These are phyloP conservation scores for Nematocida parisii DNA, from an alignment of 371 early-diverging fungal genomes.

Conservation along the genomic window DNA sequence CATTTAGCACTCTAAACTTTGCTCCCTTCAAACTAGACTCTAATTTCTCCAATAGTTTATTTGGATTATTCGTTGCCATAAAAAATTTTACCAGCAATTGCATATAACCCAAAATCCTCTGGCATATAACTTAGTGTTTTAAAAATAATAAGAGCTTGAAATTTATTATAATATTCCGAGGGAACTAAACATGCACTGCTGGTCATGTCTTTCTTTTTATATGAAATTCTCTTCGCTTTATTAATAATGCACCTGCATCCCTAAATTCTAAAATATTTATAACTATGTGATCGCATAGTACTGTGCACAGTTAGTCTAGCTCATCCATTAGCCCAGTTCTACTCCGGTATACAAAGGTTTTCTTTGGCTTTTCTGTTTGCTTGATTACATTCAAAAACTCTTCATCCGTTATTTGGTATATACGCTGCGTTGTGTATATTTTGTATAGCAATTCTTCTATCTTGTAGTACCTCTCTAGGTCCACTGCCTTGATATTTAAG, in stretches of 20 bases:
- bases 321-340: conserved; percentile 16
- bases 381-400: conserved; percentile 35
- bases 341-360: conserved; percentile 40
- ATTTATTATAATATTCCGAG: too few species aligned
- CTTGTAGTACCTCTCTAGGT: conserved; percentile 53
- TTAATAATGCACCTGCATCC: too few species aligned
- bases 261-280: too few species aligned
- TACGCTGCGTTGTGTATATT: neutral
- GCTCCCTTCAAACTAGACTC: conserved; percentile 65
- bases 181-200: too few species aligned
- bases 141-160: too few species aligned
- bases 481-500: conserved; percentile 44
- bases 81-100: conserved; percentile 25
- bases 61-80: conserved; percentile 9
- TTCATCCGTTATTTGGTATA: neutral
- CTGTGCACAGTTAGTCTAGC: conserved; percentile 3
- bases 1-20: conserved; percentile 70
- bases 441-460: conserved; percentile 35
- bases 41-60: conserved; percentile 57
- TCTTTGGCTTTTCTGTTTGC: conserved; percentile 39
- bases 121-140: too few species aligned
- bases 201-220: too few species aligned
- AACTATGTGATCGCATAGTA: too few species aligned
- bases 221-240: too few species aligned
- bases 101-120: neutral